These are phyloP conservation scores for Botrytis squamosa DNA, from an alignment of 2,329 filamentous ascomycete species.

Conservation along the genomic window DNA sequence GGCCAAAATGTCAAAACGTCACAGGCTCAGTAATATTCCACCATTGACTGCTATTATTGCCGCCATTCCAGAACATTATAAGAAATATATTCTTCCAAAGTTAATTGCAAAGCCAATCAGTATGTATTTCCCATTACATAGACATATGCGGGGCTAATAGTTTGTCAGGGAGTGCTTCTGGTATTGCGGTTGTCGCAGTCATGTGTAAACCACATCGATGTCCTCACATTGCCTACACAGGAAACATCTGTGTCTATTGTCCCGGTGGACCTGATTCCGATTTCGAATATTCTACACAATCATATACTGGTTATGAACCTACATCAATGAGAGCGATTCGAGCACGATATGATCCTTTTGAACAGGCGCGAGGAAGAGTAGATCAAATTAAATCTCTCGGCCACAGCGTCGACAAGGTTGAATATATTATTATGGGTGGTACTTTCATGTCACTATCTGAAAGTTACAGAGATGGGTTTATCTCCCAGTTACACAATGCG, in stretches of 20 bases:
- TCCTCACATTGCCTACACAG: conserved; percentile 96
- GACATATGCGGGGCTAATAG: conserved; percentile 22
- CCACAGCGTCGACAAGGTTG: conserved; percentile 97
- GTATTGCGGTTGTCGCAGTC: conserved; percentile 96
- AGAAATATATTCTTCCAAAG: conserved; percentile 97
- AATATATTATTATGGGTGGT: conserved; percentile 99
- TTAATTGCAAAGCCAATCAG: conserved; percentile 95
- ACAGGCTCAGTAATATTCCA: conserved; percentile 82
- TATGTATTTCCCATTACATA: conserved; percentile 44
- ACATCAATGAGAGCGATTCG: conserved; percentile 98
- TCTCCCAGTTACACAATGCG: conserved; percentile 93
- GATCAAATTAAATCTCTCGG: conserved; percentile 95
- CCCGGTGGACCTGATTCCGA: conserved; percentile 96
- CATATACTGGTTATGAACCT: conserved; percentile 97
- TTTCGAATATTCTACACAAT: conserved; percentile 98
- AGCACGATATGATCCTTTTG: conserved; percentile 94
- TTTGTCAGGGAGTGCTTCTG: conserved; percentile 78
- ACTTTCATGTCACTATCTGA: conserved; percentile 97
- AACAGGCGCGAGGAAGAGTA: conserved; percentile 91
- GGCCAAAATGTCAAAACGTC: conserved; percentile 87
- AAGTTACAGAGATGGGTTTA: conserved; percentile 88
- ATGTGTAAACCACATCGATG: conserved; percentile 99
- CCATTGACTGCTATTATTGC: conserved; percentile 96
- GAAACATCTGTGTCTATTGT: conserved; percentile 98
- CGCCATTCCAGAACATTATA: conserved; percentile 98